These are phyloP conservation scores for Cocos nucifera DNA, from an alignment of 176 grass and related monocot species.

Conservation along the genomic window DNA sequence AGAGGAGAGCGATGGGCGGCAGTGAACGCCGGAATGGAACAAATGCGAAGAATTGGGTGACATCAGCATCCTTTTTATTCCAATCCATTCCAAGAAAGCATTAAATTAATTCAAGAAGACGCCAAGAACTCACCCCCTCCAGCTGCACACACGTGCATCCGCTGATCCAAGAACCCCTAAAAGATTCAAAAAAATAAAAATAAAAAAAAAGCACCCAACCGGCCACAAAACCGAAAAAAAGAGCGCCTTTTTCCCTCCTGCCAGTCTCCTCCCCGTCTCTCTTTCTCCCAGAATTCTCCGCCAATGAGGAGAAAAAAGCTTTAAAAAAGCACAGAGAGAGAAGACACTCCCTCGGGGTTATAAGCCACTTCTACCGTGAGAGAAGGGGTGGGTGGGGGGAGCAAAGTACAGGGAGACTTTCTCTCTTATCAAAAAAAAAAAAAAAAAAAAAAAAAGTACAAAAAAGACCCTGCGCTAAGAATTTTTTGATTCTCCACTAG, in stretches of 20 bases:
- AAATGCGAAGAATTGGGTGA: not conserved
- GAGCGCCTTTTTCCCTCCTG: too few relatives aligned
- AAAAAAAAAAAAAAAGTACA: too few relatives aligned
- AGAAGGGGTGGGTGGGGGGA: too few relatives aligned
- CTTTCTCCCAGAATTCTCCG: too few relatives aligned
- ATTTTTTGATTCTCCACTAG: not conserved
- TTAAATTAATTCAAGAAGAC: constrained; percentile 9
- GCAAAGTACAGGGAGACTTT: not conserved
- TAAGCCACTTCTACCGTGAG: not conserved
- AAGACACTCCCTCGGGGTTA: not conserved
- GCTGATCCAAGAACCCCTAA: not conserved
- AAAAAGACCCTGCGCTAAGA: not conserved
- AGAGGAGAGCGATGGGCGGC: not conserved
- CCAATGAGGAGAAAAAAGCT: too few relatives aligned
- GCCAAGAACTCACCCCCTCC: not conserved
- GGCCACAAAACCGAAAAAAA: too few relatives aligned
- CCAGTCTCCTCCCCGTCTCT: too few relatives aligned
- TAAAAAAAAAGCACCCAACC: not conserved
- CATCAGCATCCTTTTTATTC: not conserved
- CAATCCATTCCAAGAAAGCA: not conserved
- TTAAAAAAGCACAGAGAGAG: not conserved
- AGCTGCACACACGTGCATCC: constrained; percentile 24
- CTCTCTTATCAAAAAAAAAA: too few relatives aligned
- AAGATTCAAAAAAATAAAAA: not conserved
- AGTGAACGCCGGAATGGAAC: not conserved